phyloP scores from a whole-genome alignment of 1,284 basidiomycete species.

The Sporisorium sorghi region DNA sequence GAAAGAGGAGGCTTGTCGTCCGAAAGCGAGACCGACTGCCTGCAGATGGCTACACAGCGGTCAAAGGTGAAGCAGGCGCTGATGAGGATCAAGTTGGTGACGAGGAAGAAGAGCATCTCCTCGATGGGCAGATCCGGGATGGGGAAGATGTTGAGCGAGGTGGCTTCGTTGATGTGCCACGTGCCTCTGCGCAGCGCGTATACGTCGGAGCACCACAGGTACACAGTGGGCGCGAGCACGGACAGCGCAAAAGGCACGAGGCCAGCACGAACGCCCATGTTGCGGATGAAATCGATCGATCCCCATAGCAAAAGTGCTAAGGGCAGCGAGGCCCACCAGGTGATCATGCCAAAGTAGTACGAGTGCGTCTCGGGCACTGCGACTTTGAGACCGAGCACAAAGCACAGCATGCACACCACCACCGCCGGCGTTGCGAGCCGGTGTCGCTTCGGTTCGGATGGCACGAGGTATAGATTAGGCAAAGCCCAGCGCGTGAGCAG shows the following conservation, averaged over 20 bases:
- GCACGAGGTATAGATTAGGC: constrained; percentile 45
- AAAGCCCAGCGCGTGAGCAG: constrained; percentile 58
- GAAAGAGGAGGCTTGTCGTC: constrained; percentile 34
- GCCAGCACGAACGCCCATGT: constrained; percentile 34
- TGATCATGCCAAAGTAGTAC: constrained; percentile 65
- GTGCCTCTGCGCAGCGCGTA: constrained; percentile 60
- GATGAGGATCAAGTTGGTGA: constrained; percentile 64
- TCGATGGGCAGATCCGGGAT: constrained; percentile 64
- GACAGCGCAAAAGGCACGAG: constrained; percentile 26
- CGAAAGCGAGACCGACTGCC: constrained; percentile 10
- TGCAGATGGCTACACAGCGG: constrained; percentile 57
- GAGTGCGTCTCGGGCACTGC: constrained; percentile 30
- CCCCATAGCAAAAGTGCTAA: constrained; percentile 58
- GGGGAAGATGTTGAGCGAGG: constrained; percentile 61
- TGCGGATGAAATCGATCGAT: constrained; percentile 40
- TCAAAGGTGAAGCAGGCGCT: constrained; percentile 65
- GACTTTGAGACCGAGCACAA: constrained; percentile 25
- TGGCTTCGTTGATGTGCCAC: constrained; percentile 62
- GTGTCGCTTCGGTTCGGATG: constrained; percentile 1
- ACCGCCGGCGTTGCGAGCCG: constrained; percentile 17
- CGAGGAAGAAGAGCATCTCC: constrained; percentile 65
- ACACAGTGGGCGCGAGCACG: constrained; percentile 43
- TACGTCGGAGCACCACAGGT: constrained; percentile 58
- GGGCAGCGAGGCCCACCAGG: constrained; percentile 60
- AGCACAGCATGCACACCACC: constrained; percentile 5